phyloP scores from a whole-genome alignment of 768 basidiomycete species.

The Boletus eberwhitei region DNA sequence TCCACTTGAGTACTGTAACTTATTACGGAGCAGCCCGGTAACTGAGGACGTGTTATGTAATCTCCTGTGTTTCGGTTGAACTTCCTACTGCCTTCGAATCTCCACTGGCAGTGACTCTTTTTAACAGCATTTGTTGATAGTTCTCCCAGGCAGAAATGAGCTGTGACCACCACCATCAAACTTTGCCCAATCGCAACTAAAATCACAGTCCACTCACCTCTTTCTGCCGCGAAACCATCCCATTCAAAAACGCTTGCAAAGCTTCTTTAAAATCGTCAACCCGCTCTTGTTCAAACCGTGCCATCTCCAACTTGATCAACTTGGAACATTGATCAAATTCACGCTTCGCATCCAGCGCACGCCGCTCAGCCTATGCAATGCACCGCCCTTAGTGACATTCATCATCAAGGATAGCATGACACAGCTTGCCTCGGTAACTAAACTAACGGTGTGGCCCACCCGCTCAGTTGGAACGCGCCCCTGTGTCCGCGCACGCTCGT shows the following conservation, averaged over 20 bases:
- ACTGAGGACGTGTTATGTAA: constrained; percentile 8
- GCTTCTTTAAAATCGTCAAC: constrained; percentile 89
- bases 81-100: background rate
- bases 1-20: too few species aligned
- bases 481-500: constrained; percentile 80
- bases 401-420: background rate
- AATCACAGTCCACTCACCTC: constrained; percentile 44
- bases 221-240: constrained; percentile 83
- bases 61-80: background rate
- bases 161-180: constrained; percentile 34
- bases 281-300: constrained; percentile 89
- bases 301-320: constrained; percentile 84
- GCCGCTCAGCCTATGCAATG: constrained; percentile 69
- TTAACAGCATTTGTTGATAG: constrained; percentile 73
- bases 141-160: constrained; percentile 77
- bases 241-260: constrained; percentile 80
- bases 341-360: constrained; percentile 74
- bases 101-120: constrained; percentile 30
- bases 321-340: constrained; percentile 90
- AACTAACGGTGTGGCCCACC: constrained; percentile 66
- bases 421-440: constrained; percentile 71
- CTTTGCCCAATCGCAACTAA: background rate
- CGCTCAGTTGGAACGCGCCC: constrained; percentile 71
- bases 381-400: background rate
- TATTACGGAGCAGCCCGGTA: background rate